These are phyloP conservation scores for Pleurotus sapidus DNA, from an alignment of 768 basidiomycete species.

Conservation along the genomic window DNA sequence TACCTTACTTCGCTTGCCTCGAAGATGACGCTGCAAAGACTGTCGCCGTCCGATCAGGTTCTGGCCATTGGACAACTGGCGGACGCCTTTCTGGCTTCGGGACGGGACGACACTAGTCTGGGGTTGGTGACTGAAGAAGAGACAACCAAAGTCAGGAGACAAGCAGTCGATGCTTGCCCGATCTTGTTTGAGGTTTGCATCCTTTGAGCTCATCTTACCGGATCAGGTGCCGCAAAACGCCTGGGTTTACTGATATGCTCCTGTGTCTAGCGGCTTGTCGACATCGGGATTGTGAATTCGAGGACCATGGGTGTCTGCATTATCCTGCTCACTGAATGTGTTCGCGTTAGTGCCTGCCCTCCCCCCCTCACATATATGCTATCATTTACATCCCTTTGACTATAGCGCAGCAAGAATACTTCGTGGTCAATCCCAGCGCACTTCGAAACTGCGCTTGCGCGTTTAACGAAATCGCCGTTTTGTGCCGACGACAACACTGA, in stretches of 20 bases:
- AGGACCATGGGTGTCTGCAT: conserved; percentile 34
- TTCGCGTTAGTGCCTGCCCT: conserved; percentile 26
- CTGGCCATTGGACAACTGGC: conserved; percentile 45
- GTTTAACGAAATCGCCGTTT: conserved; percentile 19
- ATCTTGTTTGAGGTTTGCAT: conserved; percentile 39
- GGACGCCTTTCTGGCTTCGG: conserved; percentile 35
- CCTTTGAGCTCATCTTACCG: too few species aligned
- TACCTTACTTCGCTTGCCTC: conserved; percentile 42
- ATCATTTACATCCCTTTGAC: conserved; percentile 2
- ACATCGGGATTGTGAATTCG: conserved; percentile 21
- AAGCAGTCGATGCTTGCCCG: conserved; percentile 48
- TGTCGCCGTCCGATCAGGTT: conserved; percentile 39
- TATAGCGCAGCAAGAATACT: conserved; percentile 37
- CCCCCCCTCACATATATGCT: background rate
- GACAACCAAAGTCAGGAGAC: conserved; percentile 36
- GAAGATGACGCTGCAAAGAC: conserved; percentile 45
- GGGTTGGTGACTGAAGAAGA: conserved; percentile 19
- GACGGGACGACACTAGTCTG: conserved; percentile 26
- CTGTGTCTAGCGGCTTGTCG: conserved; percentile 26
- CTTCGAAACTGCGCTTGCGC: conserved; percentile 31
- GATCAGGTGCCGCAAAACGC: too few species aligned
- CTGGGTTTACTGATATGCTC: too few species aligned
- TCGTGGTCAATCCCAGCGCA: conserved; percentile 42
- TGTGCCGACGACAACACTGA: background rate
- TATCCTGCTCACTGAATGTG: conserved; percentile 41